These are phyloP conservation scores for Podospora australis DNA, from an alignment of 495 filamentous ascomycete genomes.

Conservation along the genomic window DNA sequence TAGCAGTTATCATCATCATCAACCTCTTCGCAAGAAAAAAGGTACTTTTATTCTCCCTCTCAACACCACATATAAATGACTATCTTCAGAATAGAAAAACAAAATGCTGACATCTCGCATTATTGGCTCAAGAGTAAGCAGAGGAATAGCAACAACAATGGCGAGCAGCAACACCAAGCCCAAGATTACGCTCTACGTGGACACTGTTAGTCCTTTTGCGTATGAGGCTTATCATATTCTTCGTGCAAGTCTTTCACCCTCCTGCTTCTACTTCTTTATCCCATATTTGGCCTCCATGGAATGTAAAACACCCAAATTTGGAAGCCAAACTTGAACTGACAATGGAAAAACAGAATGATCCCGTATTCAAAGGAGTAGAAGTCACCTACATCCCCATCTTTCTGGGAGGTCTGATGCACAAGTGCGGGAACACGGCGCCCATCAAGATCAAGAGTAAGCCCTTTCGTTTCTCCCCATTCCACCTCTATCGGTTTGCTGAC, in stretches of 20 bases:
- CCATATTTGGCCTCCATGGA: not conserved
- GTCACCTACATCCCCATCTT: constrained; percentile 63
- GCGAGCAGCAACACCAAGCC: too few species aligned
- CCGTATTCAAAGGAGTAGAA: constrained; percentile 52
- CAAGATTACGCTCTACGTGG: constrained; percentile 60
- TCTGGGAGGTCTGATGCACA: constrained; percentile 62
- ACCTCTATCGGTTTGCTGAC: not conserved
- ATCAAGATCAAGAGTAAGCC: constrained; percentile 61
- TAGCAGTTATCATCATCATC: too few species aligned
- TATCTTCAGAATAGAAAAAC: too few species aligned
- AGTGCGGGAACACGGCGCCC: constrained; percentile 56
- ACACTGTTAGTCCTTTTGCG: constrained; percentile 65
- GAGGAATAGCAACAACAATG: too few species aligned
- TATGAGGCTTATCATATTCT: constrained; percentile 62
- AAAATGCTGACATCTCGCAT: too few species aligned
- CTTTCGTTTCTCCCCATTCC: not conserved
- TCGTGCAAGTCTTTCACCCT: constrained; percentile 32
- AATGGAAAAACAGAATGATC: constrained; percentile 57
- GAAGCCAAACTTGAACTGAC: too few species aligned
- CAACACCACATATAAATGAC: too few species aligned
- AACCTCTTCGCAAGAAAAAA: too few species aligned
- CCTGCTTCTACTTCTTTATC: not conserved
- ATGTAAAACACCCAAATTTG: too few species aligned
- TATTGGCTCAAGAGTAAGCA: too few species aligned
- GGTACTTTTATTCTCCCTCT: too few species aligned